These are phyloP conservation scores for Citrus sinensis DNA, from an alignment of 345 rosid genomes.

Conservation along the genomic window DVS_A1.0 CM039161.1:11933501-11934000, in stretches of 20 bases:
- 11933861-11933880: constrained; percentile 92
- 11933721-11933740: constrained; percentile 84
- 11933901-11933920: constrained; percentile 18
- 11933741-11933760: constrained; percentile 84
- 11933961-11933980: constrained; percentile 9
- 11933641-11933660: constrained; percentile 15
- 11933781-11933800: constrained; percentile 46
- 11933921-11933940: constrained; percentile 11
- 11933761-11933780: constrained; percentile 60
- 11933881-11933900: constrained; percentile 71
- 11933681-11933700: constrained; percentile 77
- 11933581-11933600: background rate
- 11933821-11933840: constrained; percentile 93
- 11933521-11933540: background rate
- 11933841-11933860: constrained; percentile 87
- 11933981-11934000: constrained; percentile 3
- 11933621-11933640: background rate
- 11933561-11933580: background rate
- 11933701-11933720: constrained; percentile 77
- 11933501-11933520: background rate
- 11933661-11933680: constrained; percentile 14
- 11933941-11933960: constrained; percentile 8
- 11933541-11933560: background rate
- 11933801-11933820: constrained; percentile 75
- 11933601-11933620: background rate